Base-by-base conservation (phyloP, 192 early-diverging fungal species). In the Gonapodya sp. region DNA sequence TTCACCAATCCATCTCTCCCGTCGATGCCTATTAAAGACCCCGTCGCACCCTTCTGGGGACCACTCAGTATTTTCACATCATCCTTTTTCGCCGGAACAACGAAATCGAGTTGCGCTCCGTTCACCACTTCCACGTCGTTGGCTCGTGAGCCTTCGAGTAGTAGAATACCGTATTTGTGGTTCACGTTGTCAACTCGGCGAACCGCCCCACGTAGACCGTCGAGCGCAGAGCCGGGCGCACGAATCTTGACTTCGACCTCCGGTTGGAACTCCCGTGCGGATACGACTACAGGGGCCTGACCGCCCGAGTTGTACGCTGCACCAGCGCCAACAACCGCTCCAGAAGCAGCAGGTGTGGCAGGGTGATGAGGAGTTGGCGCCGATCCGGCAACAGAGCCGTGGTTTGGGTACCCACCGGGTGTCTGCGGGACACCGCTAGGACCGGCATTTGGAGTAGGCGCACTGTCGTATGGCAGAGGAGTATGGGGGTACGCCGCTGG, bases 1-100 rank as follows among this genome's bases (percentile, higher is more conserved):
- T 89, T 89, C 80, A 94, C 92, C 85, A 93, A 91, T 74, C 89
- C 93, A 79, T 93, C 93, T 78, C 89, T 84, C 1, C 91, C 90
- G 84, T 94, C 93, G 18, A 89, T 88, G 36, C 92, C 93, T 36
- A 93, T 89, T 85, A 94, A 86, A 0, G 85, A 88, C 1, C 93
- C 93, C 24, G 91, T 78, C 30, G 88, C 83, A 31, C 91, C 92
- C 36, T 88, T 87, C 36, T 90, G 82, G 14, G 88, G 80, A 18
- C 91, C 91, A 34, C 87, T 84, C 34, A 95, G 87, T 2, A 95
- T 87, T 79, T 93, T 89, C 34, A 95, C 91, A 24, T 89, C 89
- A 83, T 95, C 92, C 73, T 89, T 92, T 84, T 93, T 94, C 78
- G 86, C 86, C 0, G 93, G 92, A 30, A 88, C 86, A 24, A 91